Percentiles rank a stretch among this genome's conserved stretches.
These are phyloP conservation scores for Aspergillus steynii DNA, from an alignment of 495 filamentous ascomycete genomes.

Conservation along the genomic window DNA sequence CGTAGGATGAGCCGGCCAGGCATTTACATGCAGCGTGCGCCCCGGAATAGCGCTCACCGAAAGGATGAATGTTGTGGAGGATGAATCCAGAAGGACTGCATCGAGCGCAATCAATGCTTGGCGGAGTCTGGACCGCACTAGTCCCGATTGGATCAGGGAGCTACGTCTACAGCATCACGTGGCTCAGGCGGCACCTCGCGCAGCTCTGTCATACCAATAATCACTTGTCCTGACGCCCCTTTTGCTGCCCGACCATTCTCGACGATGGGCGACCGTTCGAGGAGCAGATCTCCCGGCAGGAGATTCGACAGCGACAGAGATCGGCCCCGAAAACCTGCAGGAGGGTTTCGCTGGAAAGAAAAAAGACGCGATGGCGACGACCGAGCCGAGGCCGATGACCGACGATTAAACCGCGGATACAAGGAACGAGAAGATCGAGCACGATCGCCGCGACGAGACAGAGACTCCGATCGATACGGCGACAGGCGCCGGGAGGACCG, in stretches of 20 bases:
- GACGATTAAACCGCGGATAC: constrained; percentile 58
- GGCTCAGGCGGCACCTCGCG: constrained; percentile 14
- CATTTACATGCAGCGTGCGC: constrained; percentile 19
- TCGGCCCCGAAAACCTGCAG: constrained; percentile 38
- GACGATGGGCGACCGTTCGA: constrained; percentile 37
- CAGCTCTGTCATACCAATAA: constrained; percentile 7
- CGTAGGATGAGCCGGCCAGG: constrained; percentile 60
- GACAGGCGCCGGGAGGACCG: constrained; percentile 13
- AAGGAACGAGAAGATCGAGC: constrained; percentile 39
- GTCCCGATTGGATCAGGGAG: not conserved
- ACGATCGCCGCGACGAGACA: constrained; percentile 36
- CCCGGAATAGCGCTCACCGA: not conserved
- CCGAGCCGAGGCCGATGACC: constrained; percentile 38
- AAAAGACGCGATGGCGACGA: constrained; percentile 53
- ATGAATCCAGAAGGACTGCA: too few species aligned
- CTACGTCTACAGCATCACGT: constrained; percentile 29
- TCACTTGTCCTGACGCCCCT: not conserved
- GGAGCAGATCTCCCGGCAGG: constrained; percentile 40
- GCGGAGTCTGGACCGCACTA: constrained; percentile 1
- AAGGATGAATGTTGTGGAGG: too few species aligned
- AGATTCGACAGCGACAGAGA: constrained; percentile 28
- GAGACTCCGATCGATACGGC: constrained; percentile 25
- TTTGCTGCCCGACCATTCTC: constrained; percentile 15
- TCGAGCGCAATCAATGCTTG: not conserved
- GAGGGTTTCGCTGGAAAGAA: constrained; percentile 69